Evolutionary conservation across 768 basidiomycete species (phyloP), one percentile per base, ranked within the genome.

Genomic region (Gloeostereum incarnatum): DNA sequence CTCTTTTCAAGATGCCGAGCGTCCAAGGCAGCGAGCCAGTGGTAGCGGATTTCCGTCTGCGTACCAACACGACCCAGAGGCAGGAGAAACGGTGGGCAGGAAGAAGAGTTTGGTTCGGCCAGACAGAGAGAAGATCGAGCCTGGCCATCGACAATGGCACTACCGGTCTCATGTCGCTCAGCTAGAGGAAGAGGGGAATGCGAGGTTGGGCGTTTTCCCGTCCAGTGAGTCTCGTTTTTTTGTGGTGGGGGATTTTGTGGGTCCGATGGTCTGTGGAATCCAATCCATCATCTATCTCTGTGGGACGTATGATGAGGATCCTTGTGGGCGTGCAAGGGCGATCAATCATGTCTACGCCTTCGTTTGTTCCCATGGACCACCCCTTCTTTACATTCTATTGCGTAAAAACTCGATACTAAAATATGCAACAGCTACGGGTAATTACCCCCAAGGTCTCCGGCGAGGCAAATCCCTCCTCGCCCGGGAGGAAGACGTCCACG

Each of bases 111-210:
- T 99, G 13, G 87, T 97, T 38, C 68, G 73, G 40, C 94, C 94
- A 4, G 94, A 99, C 59, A 69, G 94, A 41, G 93, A 96, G 66
- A 90, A 93, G 69, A 88, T 97, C 49, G 92, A 97, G 52, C 91
- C 92, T 7, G 78, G 79, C 29, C 91, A 97, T 66, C 75, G 91
- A 35, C 81, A 92, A 51, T 98, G 83, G 81, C 85, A 97, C 61
- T 98, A 98, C 61, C 78, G 88, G 38, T 78, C 71, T 41, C 91
- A 87, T 60, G 88, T 88, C 14, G 82, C 83, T 17, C 76, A 80
- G 55, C 63, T 86, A 53, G 77, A 81, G 58, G 68, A 81, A 40
- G 78, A 85, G 51, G 70, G 76, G n/a, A 63, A 63, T 23, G 70
- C 71, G 27, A 52, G 69, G 32, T 67, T 87, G 5, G 87, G 78